These are phyloP conservation scores for Capronia americana DNA, from an alignment of 2,329 filamentous ascomycete genomes.

Conservation along the genomic window DNA sequence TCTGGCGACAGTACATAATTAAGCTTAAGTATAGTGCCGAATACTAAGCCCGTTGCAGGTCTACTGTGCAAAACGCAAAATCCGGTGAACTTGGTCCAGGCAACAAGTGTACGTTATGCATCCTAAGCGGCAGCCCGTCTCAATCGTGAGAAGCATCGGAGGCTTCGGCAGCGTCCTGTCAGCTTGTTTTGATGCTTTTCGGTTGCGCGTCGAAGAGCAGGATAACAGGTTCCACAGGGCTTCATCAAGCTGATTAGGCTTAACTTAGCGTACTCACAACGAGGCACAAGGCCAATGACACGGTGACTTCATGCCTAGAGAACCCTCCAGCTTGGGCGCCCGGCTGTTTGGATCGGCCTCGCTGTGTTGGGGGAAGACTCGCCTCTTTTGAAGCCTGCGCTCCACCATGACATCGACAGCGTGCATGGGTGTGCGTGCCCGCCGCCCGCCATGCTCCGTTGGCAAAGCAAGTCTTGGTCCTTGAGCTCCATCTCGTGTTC, in stretches of 20 bases:
- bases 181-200: neutral
- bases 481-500: neutral
- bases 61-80: neutral
- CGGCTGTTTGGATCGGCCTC: neutral
- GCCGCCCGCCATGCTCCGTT: constrained; percentile 19
- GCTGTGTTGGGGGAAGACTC: neutral
- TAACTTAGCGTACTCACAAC: constrained; percentile 9
- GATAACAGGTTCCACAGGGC: constrained; percentile 1
- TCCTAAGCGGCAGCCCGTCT: neutral
- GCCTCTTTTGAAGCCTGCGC: neutral
- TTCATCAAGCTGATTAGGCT: constrained; percentile 1
- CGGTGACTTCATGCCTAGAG: neutral
- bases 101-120: neutral
- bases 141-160: neutral
- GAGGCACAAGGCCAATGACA: constrained; percentile 24
- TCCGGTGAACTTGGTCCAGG: neutral
- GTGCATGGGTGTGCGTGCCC: neutral
- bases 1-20: neutral
- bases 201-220: neutral
- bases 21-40: neutral
- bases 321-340: neutral
- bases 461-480: neutral
- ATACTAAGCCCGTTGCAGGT: neutral
- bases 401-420: constrained; percentile 32
- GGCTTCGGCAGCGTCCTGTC: neutral